Evolutionary conservation across 2,329 filamentous ascomycete species (phyloP), one percentile per base, ranked within the genome.

Genomic region (Sporothrix luriei): DNA sequence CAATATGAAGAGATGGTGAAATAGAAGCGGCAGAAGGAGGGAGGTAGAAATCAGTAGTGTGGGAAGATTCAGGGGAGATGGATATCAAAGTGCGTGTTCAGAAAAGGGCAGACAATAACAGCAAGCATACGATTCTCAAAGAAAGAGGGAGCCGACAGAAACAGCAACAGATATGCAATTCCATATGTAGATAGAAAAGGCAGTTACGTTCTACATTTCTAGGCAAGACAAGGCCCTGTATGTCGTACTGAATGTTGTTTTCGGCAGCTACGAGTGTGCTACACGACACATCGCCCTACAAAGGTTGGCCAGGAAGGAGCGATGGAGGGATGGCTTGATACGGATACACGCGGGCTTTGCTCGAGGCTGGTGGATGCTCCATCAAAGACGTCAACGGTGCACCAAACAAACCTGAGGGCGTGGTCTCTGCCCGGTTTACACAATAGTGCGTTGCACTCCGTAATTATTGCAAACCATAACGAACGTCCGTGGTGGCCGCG

Each of bases 341-440:
- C 62, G 48, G 62, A 52, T 66, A 66, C 62, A 54, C 26, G 52
- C 62, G 62, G 62, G 26, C n/a, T 51, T 66, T 49, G 24, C 3
- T 16, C 43, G 43, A 49, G 57, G 57, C 13, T 14, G 33, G 61
- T 64, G 61, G 61, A 49, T 64, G 61, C 61, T 26, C 10, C 54
- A 9, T 40, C 24, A 29, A 40, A 49, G 46, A 65, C 62, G 46
- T 49, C 62, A 65, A 65, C 62, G 38, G n/a, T 52, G 49, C 21
- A 26, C 21, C 33, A 33, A 33, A 33, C 4, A 33, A 33, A 52
- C 21, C 49, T 52, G 49, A 24, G 10, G 49, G 49, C 14, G 49
- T 52, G 49, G 3, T 14, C 24, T 16, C 21, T 54, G 11, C 11
- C 24, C 16, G 24, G 51, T 16, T 29, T 54, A 14, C 40, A 16